These are phyloP conservation scores for Neurospora discreta DNA, from an alignment of 495 filamentous ascomycete species.

Conservation along the genomic window DNA sequence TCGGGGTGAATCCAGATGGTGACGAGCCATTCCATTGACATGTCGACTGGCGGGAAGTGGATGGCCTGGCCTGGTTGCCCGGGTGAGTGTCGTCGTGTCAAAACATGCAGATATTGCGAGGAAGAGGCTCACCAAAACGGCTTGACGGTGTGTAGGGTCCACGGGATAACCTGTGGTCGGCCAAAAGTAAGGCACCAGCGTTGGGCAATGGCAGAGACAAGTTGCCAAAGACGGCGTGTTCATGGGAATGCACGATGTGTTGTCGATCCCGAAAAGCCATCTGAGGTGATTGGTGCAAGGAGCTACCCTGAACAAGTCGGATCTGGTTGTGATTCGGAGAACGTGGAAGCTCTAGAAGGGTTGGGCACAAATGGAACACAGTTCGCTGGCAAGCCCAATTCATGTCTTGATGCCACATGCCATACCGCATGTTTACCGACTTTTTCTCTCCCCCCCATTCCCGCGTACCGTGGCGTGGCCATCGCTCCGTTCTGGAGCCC, in stretches of 20 bases:
- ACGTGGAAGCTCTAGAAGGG: not conserved
- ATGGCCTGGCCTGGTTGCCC: not conserved
- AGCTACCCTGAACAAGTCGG: conserved; percentile 6
- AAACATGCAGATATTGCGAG: not conserved
- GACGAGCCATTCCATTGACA: not conserved
- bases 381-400: conserved; percentile 2
- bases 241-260: conserved; percentile 5
- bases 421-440: not conserved
- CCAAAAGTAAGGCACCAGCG: conserved; percentile 13
- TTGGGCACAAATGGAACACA: conserved; percentile 2
- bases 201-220: conserved; percentile 15
- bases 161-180: not conserved
- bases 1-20: not conserved
- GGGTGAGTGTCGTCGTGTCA: not conserved
- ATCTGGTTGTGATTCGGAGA: conserved; percentile 11
- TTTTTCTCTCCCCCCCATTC: not conserved
- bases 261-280: conserved; percentile 12
- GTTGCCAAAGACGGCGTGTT: not conserved
- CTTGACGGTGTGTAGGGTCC: not conserved
- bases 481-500: not conserved
- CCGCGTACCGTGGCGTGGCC: not conserved
- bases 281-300: conserved; percentile 20
- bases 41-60: not conserved
- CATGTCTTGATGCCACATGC: not conserved
- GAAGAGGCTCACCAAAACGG: not conserved